These are phyloP conservation scores for Plasmodium reichenowi DNA, from an alignment of 169 alveolate genomes.

Conservation along the genomic window DNA sequence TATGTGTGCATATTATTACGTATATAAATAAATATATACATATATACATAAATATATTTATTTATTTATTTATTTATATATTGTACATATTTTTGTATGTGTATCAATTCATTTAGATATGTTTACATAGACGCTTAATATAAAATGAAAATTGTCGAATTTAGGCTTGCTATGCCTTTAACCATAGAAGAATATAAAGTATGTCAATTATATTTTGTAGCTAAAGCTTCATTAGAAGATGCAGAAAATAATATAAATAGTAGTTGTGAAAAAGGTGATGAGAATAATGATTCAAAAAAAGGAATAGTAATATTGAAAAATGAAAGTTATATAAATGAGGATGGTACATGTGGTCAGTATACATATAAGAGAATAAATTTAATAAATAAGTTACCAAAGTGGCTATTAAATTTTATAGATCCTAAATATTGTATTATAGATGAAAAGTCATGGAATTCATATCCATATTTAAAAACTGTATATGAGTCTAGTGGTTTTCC, in stretches of 20 bases:
- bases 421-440: conserved; percentile 77
- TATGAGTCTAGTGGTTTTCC: conserved; percentile 77
- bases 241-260: conserved; percentile 5
- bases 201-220: conserved; percentile 78
- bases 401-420: conserved; percentile 79
- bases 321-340: conserved; percentile 32
- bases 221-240: conserved; percentile 78
- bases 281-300: conserved; percentile 23
- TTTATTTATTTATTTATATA: neutral
- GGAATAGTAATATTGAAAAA: conserved; percentile 63
- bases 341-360: conserved; percentile 66
- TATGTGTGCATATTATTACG: neutral
- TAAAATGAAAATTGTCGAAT: conserved; percentile 74
- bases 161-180: conserved; percentile 79
- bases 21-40: neutral
- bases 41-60: neutral
- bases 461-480: conserved; percentile 40
- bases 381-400: conserved; percentile 79
- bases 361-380: conserved; percentile 77
- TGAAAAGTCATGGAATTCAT: conserved; percentile 74
- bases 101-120: neutral
- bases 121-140: neutral
- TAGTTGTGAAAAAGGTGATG: neutral
- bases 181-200: conserved; percentile 78
- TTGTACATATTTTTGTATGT: neutral